phyloP scores from a whole-genome alignment of 805 yeast species.

The Metschnikowia vanudenii region DNA sequence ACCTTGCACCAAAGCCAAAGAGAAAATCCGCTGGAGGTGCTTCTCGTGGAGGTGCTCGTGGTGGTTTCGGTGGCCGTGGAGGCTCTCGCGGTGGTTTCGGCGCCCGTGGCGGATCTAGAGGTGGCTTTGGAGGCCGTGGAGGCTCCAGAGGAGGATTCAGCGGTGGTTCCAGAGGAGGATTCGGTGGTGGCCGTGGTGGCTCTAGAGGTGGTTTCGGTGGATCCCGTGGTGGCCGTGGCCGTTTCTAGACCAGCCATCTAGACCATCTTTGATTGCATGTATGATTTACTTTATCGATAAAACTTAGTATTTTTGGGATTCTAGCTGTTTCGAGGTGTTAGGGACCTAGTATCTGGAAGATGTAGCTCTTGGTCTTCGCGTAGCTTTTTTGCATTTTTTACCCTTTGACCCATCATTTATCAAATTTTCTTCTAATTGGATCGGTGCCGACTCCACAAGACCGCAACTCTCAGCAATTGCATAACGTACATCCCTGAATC shows the following conservation, averaged over 20 bases:
- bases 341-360: background rate
- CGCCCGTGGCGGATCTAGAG: conserved; percentile 32
- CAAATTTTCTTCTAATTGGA: background rate
- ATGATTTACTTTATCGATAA: conserved; percentile 12
- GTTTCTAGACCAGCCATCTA: conserved; percentile 18
- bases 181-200: conserved; percentile 30
- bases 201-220: conserved; percentile 36
- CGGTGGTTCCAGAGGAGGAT: conserved; percentile 39
- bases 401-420: background rate
- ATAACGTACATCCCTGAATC: conserved; percentile 51
- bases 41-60: conserved; percentile 48
- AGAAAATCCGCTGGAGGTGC: conserved; percentile 55
- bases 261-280: conserved; percentile 16
- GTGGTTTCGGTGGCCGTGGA: conserved; percentile 34
- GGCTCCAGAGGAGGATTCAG: conserved; percentile 20
- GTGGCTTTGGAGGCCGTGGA: conserved; percentile 32
- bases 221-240: conserved; percentile 14
- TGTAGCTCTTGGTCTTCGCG: conserved; percentile 4
- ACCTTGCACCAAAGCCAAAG: conserved; percentile 76
- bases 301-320: conserved; percentile 3
- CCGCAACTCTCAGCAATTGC: conserved; percentile 57
- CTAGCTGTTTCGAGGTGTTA: background rate
- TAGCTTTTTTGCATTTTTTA: conserved; percentile 2
- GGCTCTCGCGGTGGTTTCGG: conserved; percentile 40
- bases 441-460: conserved; percentile 15